These are phyloP conservation scores for Aspergillus tanneri DNA, from an alignment of 2,329 filamentous ascomycete species.

Conservation along the genomic window DNA sequence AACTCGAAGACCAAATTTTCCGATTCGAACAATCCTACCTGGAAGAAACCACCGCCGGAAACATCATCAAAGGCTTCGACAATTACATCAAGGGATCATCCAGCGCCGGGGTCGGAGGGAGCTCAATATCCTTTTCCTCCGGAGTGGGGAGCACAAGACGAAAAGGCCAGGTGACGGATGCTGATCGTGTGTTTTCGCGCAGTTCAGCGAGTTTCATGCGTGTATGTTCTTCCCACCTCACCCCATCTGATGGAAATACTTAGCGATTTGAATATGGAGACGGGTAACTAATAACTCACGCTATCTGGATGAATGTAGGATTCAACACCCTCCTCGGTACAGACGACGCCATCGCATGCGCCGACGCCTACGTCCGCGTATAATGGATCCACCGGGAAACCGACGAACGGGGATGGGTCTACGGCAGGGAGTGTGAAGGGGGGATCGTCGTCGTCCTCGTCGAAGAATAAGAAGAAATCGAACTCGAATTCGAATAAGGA, in stretches of 20 bases:
- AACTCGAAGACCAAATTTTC: conserved; percentile 76
- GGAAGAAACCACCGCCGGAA: conserved; percentile 81
- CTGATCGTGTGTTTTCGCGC: conserved; percentile 49
- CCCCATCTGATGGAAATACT: not conserved
- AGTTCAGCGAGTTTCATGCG: conserved; percentile 51
- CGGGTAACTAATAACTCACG: not conserved
- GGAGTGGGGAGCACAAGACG: conserved; percentile 31
- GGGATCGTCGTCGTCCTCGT: conserved; percentile 27
- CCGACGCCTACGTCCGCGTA: conserved; percentile 45
- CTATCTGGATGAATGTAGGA: conserved; percentile 31
- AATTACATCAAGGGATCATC: conserved; percentile 90
- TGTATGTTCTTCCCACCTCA: conserved; percentile 25
- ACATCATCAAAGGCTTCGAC: conserved; percentile 97
- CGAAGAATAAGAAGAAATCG: conserved; percentile 45
- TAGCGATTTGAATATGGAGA: not conserved
- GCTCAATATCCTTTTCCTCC: conserved; percentile 33
- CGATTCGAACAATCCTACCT: conserved; percentile 84
- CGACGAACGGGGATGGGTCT: conserved; percentile 27
- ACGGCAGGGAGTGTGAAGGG: conserved; percentile 35
- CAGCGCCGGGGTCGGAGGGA: conserved; percentile 46
- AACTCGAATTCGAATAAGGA: conserved; percentile 23
- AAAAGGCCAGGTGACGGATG: conserved; percentile 47
- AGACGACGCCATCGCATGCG: conserved; percentile 49
- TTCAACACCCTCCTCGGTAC: conserved; percentile 45
- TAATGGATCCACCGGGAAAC: conserved; percentile 30